phyloP scores from a whole-genome alignment of 768 basidiomycete species.

The Guyanaporus albipodus region DNA sequence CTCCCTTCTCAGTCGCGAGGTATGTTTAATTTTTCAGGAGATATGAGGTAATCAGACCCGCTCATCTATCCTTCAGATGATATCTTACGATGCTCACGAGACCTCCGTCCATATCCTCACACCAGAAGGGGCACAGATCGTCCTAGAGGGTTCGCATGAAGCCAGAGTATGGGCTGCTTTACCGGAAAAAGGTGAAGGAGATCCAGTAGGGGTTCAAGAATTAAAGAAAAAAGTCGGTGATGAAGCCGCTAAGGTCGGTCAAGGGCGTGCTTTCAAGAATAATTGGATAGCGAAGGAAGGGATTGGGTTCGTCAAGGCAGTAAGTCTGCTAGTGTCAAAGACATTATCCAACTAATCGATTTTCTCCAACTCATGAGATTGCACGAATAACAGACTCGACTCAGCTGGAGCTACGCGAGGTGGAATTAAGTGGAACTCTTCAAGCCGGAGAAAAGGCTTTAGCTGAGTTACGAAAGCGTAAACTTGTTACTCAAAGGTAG shows the following conservation, averaged over 20 bases:
- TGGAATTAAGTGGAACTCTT: conserved; percentile 69
- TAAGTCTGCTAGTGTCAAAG: conserved; percentile 37
- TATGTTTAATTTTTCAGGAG: conserved; percentile 32
- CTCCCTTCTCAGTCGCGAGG: conserved; percentile 83
- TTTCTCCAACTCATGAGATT: conserved; percentile 40
- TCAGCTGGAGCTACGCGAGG: conserved; percentile 66
- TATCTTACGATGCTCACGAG: conserved; percentile 76
- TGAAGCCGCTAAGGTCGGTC: conserved; percentile 88
- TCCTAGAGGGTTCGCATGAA: conserved; percentile 86
- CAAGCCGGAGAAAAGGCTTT: conserved; percentile 75
- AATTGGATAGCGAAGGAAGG: conserved; percentile 95
- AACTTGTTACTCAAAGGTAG: conserved; percentile 81
- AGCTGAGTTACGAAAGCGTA: conserved; percentile 87
- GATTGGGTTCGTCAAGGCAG: conserved; percentile 79
- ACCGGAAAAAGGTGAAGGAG: conserved; percentile 64
- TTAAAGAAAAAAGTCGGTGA: conserved; percentile 78
- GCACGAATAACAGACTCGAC: conserved; percentile 69
- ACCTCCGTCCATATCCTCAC: conserved; percentile 70
- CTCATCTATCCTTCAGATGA: conserved; percentile 56
- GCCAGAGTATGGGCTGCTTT: conserved; percentile 89
- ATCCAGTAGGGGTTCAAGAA: conserved; percentile 60
- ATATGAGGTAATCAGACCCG: conserved; percentile 2
- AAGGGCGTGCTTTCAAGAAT: conserved; percentile 94
- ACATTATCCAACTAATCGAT: background rate
- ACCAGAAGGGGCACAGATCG: conserved; percentile 77